These are phyloP conservation scores for Cryptococcus wingfieldii DNA, from an alignment of 1,284 basidiomycete species.

Conservation along the genomic window DNA sequence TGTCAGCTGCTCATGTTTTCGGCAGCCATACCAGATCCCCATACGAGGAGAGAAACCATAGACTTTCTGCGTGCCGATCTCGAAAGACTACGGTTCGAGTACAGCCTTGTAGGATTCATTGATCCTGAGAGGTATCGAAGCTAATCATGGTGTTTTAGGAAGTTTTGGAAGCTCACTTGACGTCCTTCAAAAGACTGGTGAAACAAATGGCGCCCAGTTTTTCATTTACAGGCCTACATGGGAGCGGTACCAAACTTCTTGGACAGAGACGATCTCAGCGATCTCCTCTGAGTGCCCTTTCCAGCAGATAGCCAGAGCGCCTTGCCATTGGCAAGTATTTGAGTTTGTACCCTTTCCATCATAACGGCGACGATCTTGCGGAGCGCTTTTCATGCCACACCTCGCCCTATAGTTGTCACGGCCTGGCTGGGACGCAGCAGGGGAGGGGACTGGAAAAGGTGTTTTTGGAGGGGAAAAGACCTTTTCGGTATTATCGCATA, in stretches of 20 bases:
- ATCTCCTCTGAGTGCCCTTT: too few relatives aligned
- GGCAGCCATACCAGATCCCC: slow-evolving; percentile 42
- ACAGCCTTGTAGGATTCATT: slow-evolving; percentile 34
- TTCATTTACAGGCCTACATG: slow-evolving; percentile 34
- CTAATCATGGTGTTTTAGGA: slow-evolving; percentile 12
- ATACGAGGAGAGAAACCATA: slow-evolving; percentile 44
- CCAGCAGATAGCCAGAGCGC: too few relatives aligned
- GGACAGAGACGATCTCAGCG: slow-evolving; percentile 20
- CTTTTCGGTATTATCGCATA: too few relatives aligned
- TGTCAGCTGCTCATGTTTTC: not conserved
- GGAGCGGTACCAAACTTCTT: slow-evolving; percentile 31
- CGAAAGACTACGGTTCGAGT: slow-evolving; percentile 32
- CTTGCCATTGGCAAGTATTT: too few relatives aligned
- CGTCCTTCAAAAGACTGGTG: slow-evolving; percentile 32
- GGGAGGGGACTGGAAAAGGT: too few relatives aligned
- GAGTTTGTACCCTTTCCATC: too few relatives aligned
- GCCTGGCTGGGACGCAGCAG: too few relatives aligned
- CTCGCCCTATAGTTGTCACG: too few relatives aligned
- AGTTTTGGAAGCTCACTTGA: slow-evolving; percentile 22
- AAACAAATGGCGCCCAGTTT: slow-evolving; percentile 33
- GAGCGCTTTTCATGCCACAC: too few relatives aligned
- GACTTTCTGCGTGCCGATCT: slow-evolving; percentile 45
- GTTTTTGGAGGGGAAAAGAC: too few relatives aligned
- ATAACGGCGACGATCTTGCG: too few relatives aligned
- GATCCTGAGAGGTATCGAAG: not conserved